Evolutionary conservation across 2,329 filamentous ascomycete species (phyloP), one percentile per base, ranked within the genome.

Genomic region (Stenocarpella maydis): DNA sequence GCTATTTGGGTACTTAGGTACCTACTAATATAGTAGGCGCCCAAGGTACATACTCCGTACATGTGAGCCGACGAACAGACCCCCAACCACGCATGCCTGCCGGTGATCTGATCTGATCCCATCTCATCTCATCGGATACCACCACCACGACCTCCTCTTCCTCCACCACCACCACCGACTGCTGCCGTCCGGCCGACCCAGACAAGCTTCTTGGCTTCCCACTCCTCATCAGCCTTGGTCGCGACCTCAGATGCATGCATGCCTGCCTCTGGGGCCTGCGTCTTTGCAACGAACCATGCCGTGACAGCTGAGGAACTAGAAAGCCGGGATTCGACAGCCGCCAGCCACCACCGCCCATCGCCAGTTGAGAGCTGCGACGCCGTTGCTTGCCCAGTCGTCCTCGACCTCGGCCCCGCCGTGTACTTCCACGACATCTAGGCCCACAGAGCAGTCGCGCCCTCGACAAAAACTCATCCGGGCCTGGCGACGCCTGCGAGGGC

Each of bases 281-380:
- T 31, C 4, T 14, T 34, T 15, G 6, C 55, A 26, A 10, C 34
- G n/a, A 55, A 45, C 17, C 24, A 61, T 47, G 58, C 28, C 39
- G 45, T n/a, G 41, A 61, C 26, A 61, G 55, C 39, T 45, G 55
- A 61, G 55, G 39, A 61, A 61, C 12, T 31, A 47, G 43, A 41
- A 61, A 47, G 55, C 19, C 34, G 55, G 41, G 41, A 47, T 9
- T 19, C 28, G 7, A 14, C 28, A 8, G 50, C 17, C 45, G 45
- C 10, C 21, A 26, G 15, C 37, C 50, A 19, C 14, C 50, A 21
- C 14, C 50, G 14, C 34, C 34, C 34, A 21, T 47, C 26, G 43
- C 26, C 58, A 34, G 21, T 45, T 43, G 52, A 21, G 15, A 31
- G 39, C 55, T 12, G 26, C 19, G 9, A 19, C 37, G 37, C 54